Base-by-base conservation (phyloP, 805 yeast species). In the Cyberlindnera suaveolens region DNA sequence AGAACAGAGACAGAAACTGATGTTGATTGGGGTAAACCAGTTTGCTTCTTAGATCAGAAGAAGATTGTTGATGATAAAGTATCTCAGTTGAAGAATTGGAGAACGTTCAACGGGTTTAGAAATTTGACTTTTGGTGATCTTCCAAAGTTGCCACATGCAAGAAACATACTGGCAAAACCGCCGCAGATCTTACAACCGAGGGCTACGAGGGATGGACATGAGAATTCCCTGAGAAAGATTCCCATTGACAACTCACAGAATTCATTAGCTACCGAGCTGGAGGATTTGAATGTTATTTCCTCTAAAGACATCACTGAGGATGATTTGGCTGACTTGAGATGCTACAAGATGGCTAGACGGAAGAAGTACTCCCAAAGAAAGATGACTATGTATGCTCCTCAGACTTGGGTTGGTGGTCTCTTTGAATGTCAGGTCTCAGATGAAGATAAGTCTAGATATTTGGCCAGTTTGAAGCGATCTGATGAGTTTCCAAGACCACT, bases 401-500 rank as follows among this genome's bases (percentile, higher is more conserved):
- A 70, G 16, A 71, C 78, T 0, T 75, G 76, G 62, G 75, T 84
- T 3, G 91, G 90, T 6, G 88, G 80, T 0, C 50, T 83, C 2
- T 84, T 71, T 57, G 69, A 70, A 42, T 78, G 85, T 52, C 61
- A 69, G 11, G 44, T 72, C 1, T 52, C 69, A 2, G 44, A 53
- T 16, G 60, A 54, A 1, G 50, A 49, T 5, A 68, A 65, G 43
- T 31, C 17, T 36, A 46, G 39, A 26, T 61, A 52, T 40, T 53
- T 57, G 44, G 47, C 41, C 26, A 46, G 34, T 48, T 31, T 53
- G 26, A 47, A 41, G 19, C 38, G 47, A 34, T 9, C 43, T 6
- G 23, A 38, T 13, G 42, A 47, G 2, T 38, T 43, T 15, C 27
- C 19, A 3, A 42, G 36, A 15, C 44, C 53, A 1, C 52, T 61